Base-by-base conservation (phyloP, 2,329 filamentous ascomycete genomes). In the Colletotrichum cereale region DNA sequence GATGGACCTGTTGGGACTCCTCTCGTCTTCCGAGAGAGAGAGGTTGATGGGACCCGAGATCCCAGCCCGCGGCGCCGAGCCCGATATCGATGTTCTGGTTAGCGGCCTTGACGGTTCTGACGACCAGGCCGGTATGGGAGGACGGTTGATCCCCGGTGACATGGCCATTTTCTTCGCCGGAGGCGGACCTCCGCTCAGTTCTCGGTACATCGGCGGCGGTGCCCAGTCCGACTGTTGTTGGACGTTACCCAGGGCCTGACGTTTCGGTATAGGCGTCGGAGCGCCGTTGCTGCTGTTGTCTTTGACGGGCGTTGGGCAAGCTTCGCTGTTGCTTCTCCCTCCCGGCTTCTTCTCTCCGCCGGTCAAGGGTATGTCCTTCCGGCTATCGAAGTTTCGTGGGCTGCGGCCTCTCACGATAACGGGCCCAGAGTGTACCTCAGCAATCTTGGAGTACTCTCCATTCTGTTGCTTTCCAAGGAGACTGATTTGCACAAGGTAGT, bases 361-460 rank as follows among this genome's bases (percentile, higher is more conserved):
- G 1, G 90, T 92, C 61, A 97, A 84, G 1, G 93, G 93, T 62
- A 96, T 89, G 77, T 97, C 94, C 79, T 96, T 97, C 71, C 93
- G 89, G 65, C 93, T 95, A 78, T 97, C 95, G 80, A 98, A 98
- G 78, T 98, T 98, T 67, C 96, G 88, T 0, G 96, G 96, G 79
- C 95, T 98, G 69, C 96, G 90, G 42, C 96, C 96, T 67, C 96
- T 92, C 44, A 98, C 96, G 75, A 98, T 97, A 68, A 98, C 94
- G n/a, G 96, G 93, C 0, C 94, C 94, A 1, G 95, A 97, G 75
- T 93, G 92, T 18, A 97, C 92, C 80, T 98, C 95, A 73, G 93
- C 93, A 73, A 98, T 90, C 73, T 88, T 89, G 66, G 92, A 85
- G 31, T 91, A 89, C 14, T 92, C 94, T 0, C 93, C 85, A 1